Percentiles rank a stretch among this genome's conserved stretches.
phyloP scores from a whole-genome alignment of 495 filamentous ascomycete genomes.

The Penicillium parvum region DNA sequence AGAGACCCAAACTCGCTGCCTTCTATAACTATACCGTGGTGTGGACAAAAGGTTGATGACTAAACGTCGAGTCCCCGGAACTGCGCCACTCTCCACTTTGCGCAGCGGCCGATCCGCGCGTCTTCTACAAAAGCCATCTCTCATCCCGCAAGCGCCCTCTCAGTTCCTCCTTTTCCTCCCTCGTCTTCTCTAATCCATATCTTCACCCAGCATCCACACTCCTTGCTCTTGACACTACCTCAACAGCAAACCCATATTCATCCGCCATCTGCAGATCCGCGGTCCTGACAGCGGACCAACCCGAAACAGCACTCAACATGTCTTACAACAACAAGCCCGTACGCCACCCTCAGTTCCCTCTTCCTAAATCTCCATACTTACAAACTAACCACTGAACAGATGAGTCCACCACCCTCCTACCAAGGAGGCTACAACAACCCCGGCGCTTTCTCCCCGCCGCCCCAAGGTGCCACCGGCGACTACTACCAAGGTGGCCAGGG shows the following conservation, averaged over 20 bases:
- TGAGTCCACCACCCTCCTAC: conserved; percentile 40
- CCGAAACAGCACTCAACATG: conserved; percentile 15
- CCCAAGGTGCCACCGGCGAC: conserved; percentile 19
- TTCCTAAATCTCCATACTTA: not conserved
- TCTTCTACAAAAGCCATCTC: conserved; percentile 7
- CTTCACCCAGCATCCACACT: not conserved
- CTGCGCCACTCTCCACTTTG: conserved; percentile 17
- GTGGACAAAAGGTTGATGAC: conserved; percentile 2
- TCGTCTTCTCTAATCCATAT: not conserved
- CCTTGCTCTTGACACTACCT: too few species aligned
- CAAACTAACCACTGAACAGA: conserved; percentile 21
- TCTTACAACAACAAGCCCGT: conserved; percentile 40
- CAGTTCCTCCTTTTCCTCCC: not conserved
- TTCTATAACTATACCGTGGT: too few species aligned
- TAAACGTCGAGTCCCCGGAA: conserved; percentile 10
- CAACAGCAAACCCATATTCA: not conserved
- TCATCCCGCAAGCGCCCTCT: not conserved
- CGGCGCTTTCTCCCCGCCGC: conserved; percentile 19
- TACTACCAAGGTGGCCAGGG: conserved; percentile 29
- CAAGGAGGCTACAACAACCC: conserved; percentile 18
- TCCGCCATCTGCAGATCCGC: conserved; percentile 4
- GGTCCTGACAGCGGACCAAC: conserved; percentile 4
- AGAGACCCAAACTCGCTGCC: too few species aligned
- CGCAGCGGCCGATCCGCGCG: conserved; percentile 14
- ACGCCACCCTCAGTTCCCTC: conserved; percentile 1